Evolutionary conservation across 2,329 filamentous ascomycete genomes (phyloP).

Genomic region (Microdochium nivale): DNA sequence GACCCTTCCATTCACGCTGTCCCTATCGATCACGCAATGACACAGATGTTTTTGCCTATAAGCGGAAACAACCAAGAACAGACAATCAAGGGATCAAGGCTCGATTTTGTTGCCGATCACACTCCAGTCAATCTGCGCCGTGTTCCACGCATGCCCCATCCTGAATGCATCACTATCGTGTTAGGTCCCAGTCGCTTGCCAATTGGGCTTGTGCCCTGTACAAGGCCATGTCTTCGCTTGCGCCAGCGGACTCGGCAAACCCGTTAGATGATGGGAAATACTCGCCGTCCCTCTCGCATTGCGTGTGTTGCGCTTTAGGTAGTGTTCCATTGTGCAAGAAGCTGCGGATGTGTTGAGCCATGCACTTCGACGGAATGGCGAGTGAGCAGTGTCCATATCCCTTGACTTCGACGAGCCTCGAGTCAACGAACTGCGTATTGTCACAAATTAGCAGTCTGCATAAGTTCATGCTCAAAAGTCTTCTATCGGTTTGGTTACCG

Average conservation of each 20-base stretch:
- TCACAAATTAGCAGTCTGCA: slow-evolving; percentile 16
- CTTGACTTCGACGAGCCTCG: slow-evolving; percentile 28
- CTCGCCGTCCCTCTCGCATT: slow-evolving; percentile 27
- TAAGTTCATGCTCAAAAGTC: neutral
- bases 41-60: too few species aligned
- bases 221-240: neutral
- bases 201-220: neutral
- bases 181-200: neutral
- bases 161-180: neutral
- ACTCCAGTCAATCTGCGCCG: too few species aligned
- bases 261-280: slow-evolving; percentile 19
- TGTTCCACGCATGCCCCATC: slow-evolving; percentile 1
- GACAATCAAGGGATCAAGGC: too few species aligned
- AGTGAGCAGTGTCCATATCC: slow-evolving; percentile 34
- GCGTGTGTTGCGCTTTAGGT: slow-evolving; percentile 20
- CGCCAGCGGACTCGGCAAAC: neutral
- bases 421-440: slow-evolving; percentile 21
- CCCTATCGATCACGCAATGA: too few species aligned
- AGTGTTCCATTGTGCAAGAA: slow-evolving; percentile 29
- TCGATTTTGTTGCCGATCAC: too few species aligned
- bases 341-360: slow-evolving; percentile 22
- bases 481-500: too few species aligned
- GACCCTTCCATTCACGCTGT: too few species aligned
- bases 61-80: too few species aligned
- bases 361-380: slow-evolving; percentile 26